Base-by-base conservation (phyloP, 306 rosid species). In the Vicia villosa region DNA sequence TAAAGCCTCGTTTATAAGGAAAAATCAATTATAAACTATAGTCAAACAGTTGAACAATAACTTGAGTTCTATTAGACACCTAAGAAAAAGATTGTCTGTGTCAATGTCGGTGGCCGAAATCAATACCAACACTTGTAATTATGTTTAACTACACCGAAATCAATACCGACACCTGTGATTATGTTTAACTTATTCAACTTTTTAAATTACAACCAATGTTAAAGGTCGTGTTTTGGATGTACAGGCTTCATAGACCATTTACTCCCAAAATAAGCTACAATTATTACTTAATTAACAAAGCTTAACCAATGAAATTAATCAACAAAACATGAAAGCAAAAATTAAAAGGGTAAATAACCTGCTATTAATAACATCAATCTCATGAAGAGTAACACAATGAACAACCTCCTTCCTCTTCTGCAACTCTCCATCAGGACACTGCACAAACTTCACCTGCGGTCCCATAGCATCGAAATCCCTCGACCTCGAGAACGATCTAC, bases 351-450 rank as follows among this genome's bases (percentile, higher is more conserved):
- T 61, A 11, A 61, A 62, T 0, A 54, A 91, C 98, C 99, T 88
- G 96, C 99, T 94, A 70, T 94, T 94, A 77, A 94, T 94, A 63
- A 91, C 97, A 86, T 94, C 99, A 65, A 94, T 94, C 84, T 94
- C 99, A 75, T 94, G 99, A 75, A 94, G 97, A 7, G 97, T 84
- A 28, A 94, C 99, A 24, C 97, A 94, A 77, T 94, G 99, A 68
- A 94, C 99, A 5, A 94, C 96, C 85, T 94, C 99, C 88, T 94
- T 94, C 75, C 99, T 80, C 85, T 94, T 94, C 86, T 94, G 99
- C 79, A 94, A 77, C 91, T 94, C 99, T 14, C 99, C 99, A 52
- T 94, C 99, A 5, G 99, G 99, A 79, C 99, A 94, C 77, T 90
- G 96, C 70, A 94, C 85, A 72, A 94, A 88, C 82, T 94, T 94